Evolutionary conservation across 192 early-diverging fungal species (phyloP).

Genomic region (Lobosporangium transversale): DNA sequence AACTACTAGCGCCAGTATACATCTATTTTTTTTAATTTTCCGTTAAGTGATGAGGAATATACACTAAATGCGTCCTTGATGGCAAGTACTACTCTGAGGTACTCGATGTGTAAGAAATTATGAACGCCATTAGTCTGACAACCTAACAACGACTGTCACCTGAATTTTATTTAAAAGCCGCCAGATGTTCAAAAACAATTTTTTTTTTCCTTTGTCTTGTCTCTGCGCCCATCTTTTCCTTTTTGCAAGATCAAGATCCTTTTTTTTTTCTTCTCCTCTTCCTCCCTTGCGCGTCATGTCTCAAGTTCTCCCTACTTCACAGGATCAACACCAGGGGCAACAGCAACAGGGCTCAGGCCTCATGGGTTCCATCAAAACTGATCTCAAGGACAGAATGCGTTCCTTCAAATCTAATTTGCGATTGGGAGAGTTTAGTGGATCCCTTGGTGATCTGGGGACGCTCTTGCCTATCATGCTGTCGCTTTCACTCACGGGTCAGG

Average conservation of each 20-base stretch:
- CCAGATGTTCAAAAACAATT: too few relatives aligned
- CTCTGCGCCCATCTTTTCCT: neutral
- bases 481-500: slow-evolving; percentile 74
- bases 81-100: too few relatives aligned
- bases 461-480: slow-evolving; percentile 89
- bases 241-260: too few relatives aligned
- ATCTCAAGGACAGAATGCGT: neutral
- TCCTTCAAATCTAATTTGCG: slow-evolving; percentile 24
- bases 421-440: slow-evolving; percentile 66
- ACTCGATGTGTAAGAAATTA: too few relatives aligned
- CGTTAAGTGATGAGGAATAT: too few relatives aligned
- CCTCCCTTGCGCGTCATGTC: neutral
- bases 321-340: neutral
- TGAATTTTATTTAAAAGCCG: too few relatives aligned
- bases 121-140: too few relatives aligned
- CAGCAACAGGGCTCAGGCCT: neutral
- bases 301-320: slow-evolving; percentile 2
- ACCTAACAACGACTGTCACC: too few relatives aligned
- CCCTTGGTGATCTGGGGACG: slow-evolving; percentile 83
- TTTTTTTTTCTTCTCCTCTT: neutral
- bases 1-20: too few relatives aligned
- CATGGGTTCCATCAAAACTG: neutral
- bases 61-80: too few relatives aligned
- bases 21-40: too few relatives aligned
- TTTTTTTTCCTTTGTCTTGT: neutral